Base-by-base conservation (phyloP, 345 rosid species). In the Eucalyptus curtisii region DNA sequence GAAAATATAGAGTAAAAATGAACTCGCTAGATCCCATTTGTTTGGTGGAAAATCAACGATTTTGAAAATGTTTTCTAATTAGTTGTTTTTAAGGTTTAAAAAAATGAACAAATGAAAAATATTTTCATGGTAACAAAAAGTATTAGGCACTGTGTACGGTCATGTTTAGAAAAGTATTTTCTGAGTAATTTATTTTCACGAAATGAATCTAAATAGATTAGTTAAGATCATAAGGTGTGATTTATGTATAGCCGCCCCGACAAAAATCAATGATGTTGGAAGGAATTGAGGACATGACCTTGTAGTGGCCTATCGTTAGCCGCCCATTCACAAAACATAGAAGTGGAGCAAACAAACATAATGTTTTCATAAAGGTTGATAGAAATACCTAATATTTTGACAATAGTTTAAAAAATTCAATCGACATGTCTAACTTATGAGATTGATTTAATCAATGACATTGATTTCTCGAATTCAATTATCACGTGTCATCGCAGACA, bases 181-280 rank as follows among this genome's bases (percentile, higher is more conserved):
- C 44, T 20, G 45, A 40, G 10, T 33, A 3, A 71, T 33, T 68
- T 68, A 31, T 71, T 33, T 76, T 40, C 2, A 0, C 0, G 0
- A 40, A 37, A 10, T 76, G 13, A 20, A 76, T 76, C 30, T 37
- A 12, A 76, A 20, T 76, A 76, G 47, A 76, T 76, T 0, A 40
- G 84, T 76, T 76, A 15, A 22, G 2, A 40, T 76, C 27, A 6
- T 76, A 10, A 76, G 84, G 5, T 44, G 14, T 6, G 25, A 76
- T 22, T 40, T 76, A 76, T 76, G 82, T 40, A 76, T 1, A 20
- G 82, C 27, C 5, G 1, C 1, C 44, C 47, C 47, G 1, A 10
- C 27, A 76, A 76, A 10, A 20, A 76, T 20, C 20, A 40, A 40
- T 6, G 47, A 37, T 40, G 84, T 40, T 20, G 47, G 30, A 40